These are phyloP conservation scores for Lathyrus aphaca DNA, from an alignment of 306 rosid genomes.

Conservation along the genomic window DNA sequence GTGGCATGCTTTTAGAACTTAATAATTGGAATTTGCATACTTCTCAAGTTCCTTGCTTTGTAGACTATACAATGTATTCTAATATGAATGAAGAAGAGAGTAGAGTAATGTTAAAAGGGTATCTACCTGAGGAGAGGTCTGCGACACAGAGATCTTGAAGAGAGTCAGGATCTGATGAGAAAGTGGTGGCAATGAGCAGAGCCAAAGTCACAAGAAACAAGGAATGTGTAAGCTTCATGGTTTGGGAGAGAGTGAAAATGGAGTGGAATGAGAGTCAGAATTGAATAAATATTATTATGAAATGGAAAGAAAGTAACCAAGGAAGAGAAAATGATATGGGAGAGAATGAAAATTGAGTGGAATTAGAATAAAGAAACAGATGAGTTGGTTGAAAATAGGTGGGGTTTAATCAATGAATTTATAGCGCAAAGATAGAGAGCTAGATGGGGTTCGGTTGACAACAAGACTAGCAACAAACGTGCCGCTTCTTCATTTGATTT, in stretches of 20 bases:
- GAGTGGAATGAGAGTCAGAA: neutral
- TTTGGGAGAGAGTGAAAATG: slow-evolving; percentile 4
- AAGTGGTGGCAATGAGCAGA: slow-evolving; percentile 40
- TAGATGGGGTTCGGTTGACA: neutral
- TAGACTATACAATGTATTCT: neutral
- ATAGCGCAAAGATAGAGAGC: slow-evolving; percentile 15
- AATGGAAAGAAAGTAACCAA: neutral
- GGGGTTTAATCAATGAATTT: slow-evolving; percentile 32
- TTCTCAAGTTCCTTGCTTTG: neutral
- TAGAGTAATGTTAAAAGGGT: slow-evolving; percentile 15
- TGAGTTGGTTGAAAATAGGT: neutral
- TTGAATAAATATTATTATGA: neutral
- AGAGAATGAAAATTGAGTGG: slow-evolving; percentile 1
- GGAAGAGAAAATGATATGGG: neutral
- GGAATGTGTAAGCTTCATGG: slow-evolving; percentile 42
- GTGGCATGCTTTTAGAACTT: slow-evolving; percentile 10
- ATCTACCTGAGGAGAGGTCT: slow-evolving; percentile 66
- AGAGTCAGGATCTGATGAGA: slow-evolving; percentile 66
- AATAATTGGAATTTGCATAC: neutral
- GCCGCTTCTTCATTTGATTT: slow-evolving; percentile 3
- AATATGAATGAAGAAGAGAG: slow-evolving; percentile 1
- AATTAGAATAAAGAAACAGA: neutral
- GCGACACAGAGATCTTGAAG: slow-evolving; percentile 90
- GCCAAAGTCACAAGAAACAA: slow-evolving; percentile 46
- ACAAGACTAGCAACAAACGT: neutral